Conservation (phyloP, 495 filamentous ascomycete species). For the Annulohypoxylon nitens region DNA sequence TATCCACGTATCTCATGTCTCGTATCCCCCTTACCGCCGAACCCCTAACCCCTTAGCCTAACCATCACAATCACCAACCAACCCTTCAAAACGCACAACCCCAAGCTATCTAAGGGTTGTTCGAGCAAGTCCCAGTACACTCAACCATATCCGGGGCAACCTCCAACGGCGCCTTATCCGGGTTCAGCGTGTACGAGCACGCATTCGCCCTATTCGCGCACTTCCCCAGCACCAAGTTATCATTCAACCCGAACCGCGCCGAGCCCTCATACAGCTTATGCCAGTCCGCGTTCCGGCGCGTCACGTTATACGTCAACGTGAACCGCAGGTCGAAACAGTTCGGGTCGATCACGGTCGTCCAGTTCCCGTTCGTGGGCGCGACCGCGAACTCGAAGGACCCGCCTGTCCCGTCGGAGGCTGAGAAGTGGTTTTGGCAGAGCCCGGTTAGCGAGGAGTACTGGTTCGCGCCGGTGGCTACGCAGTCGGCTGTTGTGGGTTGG, state of each 20-base stretch:
- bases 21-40: not conserved
- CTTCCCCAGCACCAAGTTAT: not conserved
- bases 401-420: too few species aligned
- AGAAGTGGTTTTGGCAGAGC: constrained; percentile 7
- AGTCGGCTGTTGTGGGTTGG: constrained; percentile 32
- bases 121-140: constrained; percentile 31
- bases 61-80: not conserved
- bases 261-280: constrained; percentile 34
- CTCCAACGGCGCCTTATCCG: not conserved
- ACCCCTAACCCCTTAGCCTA: not conserved
- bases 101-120: not conserved
- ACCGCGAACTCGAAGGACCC: not conserved
- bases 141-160: constrained; percentile 24
- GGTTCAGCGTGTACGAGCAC: constrained; percentile 11
- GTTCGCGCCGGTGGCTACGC: not conserved
- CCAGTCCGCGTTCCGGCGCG: constrained; percentile 10
- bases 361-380: not conserved
- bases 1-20: not conserved
- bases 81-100: not conserved
- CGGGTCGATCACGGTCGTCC: not conserved
- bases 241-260: constrained; percentile 20
- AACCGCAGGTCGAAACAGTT: constrained; percentile 8
- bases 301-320: constrained; percentile 32
- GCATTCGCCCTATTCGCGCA: not conserved
- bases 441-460: not conserved